Base-by-base conservation (phyloP, 352 stramenopile species). In the Globisporangium recalcitrans region DNA sequence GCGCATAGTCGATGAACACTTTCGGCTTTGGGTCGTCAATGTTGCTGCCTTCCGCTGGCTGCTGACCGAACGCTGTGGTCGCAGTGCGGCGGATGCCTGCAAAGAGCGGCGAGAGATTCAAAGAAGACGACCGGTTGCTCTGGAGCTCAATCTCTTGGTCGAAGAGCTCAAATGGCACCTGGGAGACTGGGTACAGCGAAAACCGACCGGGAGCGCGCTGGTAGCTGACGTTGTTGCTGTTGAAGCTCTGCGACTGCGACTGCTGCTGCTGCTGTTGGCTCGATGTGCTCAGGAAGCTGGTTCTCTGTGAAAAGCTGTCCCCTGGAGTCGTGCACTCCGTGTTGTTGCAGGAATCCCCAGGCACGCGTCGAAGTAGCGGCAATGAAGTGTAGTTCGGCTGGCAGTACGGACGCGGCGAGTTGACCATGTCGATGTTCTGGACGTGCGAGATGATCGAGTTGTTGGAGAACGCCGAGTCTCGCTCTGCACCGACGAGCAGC, bases 151-250 rank as follows among this genome's bases (percentile, higher is more conserved):
- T 87, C 60, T 90, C 81, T 14, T 85, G 71, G 49, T 90, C 78
- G 67, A 90, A 90, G 40, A 90, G 62, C 68, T 90, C 81, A 32
- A 90, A 90, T 0, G 81, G 81, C 3, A 90, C 81, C 52, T 90
- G 81, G 8, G 81, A 87, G 0, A 90, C 81, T 0, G 81, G 81
- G 58, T 88, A 90, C 26, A 88, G 61, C 19, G 80, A 88, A 51
- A 76, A 86, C 5, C 77, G 68, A 5, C 69, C 72, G 21, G 57
- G 34, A 0, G 22, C 55, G 19, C 53, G 60, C 46, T 58, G 52
- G 32, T 47, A 46, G n/a, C 36, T 44, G 14, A 44, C 4, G 36
- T n/a, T 44, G 36, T 54, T 54, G 24, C 10, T 46, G 24, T 5
- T 46, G 31, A 58, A 58, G 27, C 55, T 61, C 32, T 24, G 46